A percentile compares a stretch with the other conserved stretches of the same genome.
Evolutionary conservation across 148 eudicot genomes (phyloP).

Genomic region (Mesembryanthemum crystallinum): DNA sequence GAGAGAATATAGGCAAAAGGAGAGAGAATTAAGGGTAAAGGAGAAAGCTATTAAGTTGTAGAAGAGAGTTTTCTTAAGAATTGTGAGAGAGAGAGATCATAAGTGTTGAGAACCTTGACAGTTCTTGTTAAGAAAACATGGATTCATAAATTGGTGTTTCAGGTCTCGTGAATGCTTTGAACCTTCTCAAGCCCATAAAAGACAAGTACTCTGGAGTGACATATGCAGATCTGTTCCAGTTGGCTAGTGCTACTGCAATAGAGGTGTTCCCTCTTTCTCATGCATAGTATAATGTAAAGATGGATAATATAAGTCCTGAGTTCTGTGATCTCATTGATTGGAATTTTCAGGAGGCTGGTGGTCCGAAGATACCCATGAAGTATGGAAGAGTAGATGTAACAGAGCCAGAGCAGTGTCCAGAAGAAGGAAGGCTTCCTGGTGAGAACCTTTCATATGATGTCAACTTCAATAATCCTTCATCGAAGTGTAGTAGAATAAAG

Average conservation of each 20-base stretch:
- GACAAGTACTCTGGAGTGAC: constrained; percentile 84
- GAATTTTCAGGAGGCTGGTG: constrained; percentile 85
- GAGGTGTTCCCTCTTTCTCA: constrained; percentile 48
- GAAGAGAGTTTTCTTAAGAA: too few relatives aligned
- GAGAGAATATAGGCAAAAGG: too few relatives aligned
- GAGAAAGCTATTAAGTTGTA: too few relatives aligned
- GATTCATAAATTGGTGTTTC: constrained; percentile 30
- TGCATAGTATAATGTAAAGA: background rate
- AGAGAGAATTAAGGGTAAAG: too few relatives aligned
- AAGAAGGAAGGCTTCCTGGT: constrained; percentile 99
- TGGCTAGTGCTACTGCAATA: constrained; percentile 97
- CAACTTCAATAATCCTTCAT: background rate
- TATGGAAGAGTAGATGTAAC: constrained; percentile 95
- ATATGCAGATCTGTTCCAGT: constrained; percentile 91
- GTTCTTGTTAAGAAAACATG: constrained; percentile 2
- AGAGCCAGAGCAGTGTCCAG: constrained; percentile 85
- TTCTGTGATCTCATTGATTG: constrained; percentile 12
- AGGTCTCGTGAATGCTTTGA: constrained; percentile 97
- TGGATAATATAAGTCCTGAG: background rate
- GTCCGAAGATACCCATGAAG: constrained; percentile 91
- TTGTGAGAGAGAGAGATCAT: too few relatives aligned
- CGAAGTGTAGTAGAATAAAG: too few relatives aligned
- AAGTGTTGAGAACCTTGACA: too few relatives aligned
- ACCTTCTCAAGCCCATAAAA: constrained; percentile 89
- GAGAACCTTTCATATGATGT: constrained; percentile 8